These are phyloP conservation scores for Linderniella brevidens DNA, from an alignment of 257 asterid species.

Conservation along the genomic window DNA sequence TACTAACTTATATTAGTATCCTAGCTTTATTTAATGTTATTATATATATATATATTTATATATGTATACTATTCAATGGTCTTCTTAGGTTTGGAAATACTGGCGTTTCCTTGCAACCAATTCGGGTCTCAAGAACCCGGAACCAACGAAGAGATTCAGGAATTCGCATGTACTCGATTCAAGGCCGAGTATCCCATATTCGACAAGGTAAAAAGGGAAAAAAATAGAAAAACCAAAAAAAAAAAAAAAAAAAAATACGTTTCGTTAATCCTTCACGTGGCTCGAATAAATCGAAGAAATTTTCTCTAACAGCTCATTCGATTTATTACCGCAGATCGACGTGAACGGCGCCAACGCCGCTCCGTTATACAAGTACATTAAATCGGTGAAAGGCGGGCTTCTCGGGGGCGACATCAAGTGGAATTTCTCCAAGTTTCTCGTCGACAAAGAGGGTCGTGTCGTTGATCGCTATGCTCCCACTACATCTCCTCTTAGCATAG, in stretches of 20 bases:
- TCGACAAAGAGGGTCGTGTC: conserved; percentile 62
- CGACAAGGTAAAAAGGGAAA: conserved; percentile 37
- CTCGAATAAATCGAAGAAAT: too few species aligned
- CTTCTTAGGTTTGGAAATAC: conserved; percentile 61
- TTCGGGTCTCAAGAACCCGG: conserved; percentile 93
- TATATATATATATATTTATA: too few species aligned
- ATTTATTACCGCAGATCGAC: conserved; percentile 33
- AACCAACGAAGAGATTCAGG: conserved; percentile 57
- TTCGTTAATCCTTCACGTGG: too few species aligned
- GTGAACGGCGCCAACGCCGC: conserved; percentile 63
- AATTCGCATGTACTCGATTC: conserved; percentile 77
- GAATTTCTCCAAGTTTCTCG: conserved; percentile 85
- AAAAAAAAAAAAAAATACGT: too few species aligned
- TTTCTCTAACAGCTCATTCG: not conserved
- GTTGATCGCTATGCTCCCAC: conserved; percentile 85
- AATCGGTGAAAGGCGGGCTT: conserved; percentile 59
- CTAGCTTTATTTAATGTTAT: not conserved
- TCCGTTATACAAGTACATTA: conserved; percentile 64
- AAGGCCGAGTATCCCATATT: conserved; percentile 86
- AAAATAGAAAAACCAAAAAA: not conserved
- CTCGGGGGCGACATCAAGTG: conserved; percentile 63
- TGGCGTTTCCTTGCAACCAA: conserved; percentile 96
- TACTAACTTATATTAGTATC: too few species aligned
- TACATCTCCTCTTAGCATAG: conserved; percentile 74
- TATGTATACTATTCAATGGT: too few species aligned